Evolutionary conservation across 2,329 filamentous ascomycete genomes (phyloP), one percentile per base, ranked within the genome.

Genomic region (Ophiocordyceps camponoti-floridani): DNA sequence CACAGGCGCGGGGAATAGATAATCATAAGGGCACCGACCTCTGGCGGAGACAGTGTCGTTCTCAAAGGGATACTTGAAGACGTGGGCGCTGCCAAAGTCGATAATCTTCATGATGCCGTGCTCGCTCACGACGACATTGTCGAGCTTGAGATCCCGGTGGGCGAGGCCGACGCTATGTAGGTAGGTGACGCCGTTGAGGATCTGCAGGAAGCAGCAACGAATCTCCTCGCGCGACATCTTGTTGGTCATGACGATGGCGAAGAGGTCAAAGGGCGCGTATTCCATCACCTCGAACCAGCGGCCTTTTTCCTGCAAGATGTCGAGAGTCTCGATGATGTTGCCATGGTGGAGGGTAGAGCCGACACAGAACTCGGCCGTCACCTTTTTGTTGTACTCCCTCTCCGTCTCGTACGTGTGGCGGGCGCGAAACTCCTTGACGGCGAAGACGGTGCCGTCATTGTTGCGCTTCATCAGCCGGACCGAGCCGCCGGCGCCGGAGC

Each of bases 261-360:
- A 98, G 28, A 98, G 72, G 60, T 98, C 91, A 56, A 72, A 98
- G 0, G 91, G 91, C 11, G 88, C 91, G 57, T 94, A 98, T 58
- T 98, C 91, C 91, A 98, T 98, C 40, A 98, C 91, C 57, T 96
- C 89, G 56, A 87, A 98, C 86, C 91, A 98, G 51, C 82, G 87
- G 43, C 77, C 79, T 62, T 89, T 91, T 63, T 98, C 91, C 52
- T 93, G 84, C 11, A 98, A 77, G 50, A 98, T 94, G 61, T 98
- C 91, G 51, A 98, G 73, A 1, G 91, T 96, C 62, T 98, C 91
- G 54, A 98, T 96, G 53, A 98, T 87, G 59, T 98, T 98, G 54
- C 91, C 89, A 56, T 98, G 91, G 56, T 96, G 91, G 35, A 98
- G 69, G 0, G 91, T 95, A 3, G 89, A 96, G 12, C 91, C 91